Percentiles rank a stretch among this genome's conserved stretches.
These are phyloP conservation scores for Flaveria robusta DNA, from an alignment of 129 eudicot species.

Conservation along the genomic window DNA sequence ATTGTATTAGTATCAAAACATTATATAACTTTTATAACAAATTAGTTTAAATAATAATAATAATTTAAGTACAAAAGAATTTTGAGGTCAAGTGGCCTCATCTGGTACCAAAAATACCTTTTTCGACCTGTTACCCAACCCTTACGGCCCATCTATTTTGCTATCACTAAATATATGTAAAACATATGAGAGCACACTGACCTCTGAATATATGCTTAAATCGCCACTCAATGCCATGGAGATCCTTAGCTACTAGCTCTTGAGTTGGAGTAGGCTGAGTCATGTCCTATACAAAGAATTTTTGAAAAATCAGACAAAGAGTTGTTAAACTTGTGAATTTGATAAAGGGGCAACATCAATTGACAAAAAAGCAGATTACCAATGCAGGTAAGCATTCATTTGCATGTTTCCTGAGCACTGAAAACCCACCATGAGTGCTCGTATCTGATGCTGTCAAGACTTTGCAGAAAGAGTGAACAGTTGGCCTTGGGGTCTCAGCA, in stretches of 20 bases:
- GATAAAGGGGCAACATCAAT: neutral
- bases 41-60: neutral
- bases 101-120: neutral
- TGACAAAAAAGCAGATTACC: slow-evolving; percentile 39
- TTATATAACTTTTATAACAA: neutral
- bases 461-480: slow-evolving; percentile 83
- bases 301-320: neutral
- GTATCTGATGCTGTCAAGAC: slow-evolving; percentile 95
- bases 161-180: neutral
- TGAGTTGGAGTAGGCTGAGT: slow-evolving; percentile 79
- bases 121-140: slow-evolving; percentile 1
- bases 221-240: slow-evolving; percentile 82
- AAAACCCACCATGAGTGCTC: slow-evolving; percentile 95
- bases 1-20: neutral
- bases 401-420: slow-evolving; percentile 87
- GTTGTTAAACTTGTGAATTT: neutral
- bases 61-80: neutral
- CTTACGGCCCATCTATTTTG: neutral
- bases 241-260: slow-evolving; percentile 87
- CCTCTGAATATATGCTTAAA: slow-evolving; percentile 95
- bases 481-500: slow-evolving; percentile 59
- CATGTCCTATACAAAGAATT: slow-evolving; percentile 62
- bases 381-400: slow-evolving; percentile 84
- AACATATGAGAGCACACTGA: slow-evolving; percentile 25
- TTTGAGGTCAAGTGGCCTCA: neutral